Conservation (phyloP, 2,329 filamentous ascomycete species). For the Aspergillus spinulosporus region DNA sequence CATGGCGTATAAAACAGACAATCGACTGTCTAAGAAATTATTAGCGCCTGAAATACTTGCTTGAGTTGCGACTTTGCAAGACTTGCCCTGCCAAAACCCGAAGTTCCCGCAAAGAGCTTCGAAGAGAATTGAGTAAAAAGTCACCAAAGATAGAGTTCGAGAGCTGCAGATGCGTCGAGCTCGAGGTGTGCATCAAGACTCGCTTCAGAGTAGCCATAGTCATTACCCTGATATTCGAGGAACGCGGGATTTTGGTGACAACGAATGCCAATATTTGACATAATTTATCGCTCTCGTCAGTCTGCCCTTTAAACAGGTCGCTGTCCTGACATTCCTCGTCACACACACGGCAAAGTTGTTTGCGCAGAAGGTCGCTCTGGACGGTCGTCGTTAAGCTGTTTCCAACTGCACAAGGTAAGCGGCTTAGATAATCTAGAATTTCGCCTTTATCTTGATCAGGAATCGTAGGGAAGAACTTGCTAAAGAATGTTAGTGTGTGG, state of each 20-base stretch:
- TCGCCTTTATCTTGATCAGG: constrained; percentile 54
- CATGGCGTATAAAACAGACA: constrained; percentile 62
- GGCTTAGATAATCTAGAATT: constrained; percentile 57
- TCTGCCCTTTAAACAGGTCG: constrained; percentile 16
- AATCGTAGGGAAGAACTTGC: constrained; percentile 49
- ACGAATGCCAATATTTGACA: constrained; percentile 48
- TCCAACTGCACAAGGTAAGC: constrained; percentile 58
- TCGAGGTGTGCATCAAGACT: constrained; percentile 66
- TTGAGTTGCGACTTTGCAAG: not conserved
- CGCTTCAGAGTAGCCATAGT: constrained; percentile 72
- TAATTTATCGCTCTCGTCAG: constrained; percentile 33
- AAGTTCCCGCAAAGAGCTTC: constrained; percentile 81
- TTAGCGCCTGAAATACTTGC: constrained; percentile 8
- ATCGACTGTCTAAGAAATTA: constrained; percentile 57
- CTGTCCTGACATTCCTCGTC: constrained; percentile 32
- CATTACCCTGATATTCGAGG: constrained; percentile 64
- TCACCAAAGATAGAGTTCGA: constrained; percentile 68
- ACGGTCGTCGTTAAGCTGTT: constrained; percentile 43
- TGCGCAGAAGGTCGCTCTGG: constrained; percentile 24
- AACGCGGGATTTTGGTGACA: constrained; percentile 45
- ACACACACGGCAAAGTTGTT: constrained; percentile 40
- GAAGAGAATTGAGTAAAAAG: constrained; percentile 77
- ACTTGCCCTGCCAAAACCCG: constrained; percentile 72
- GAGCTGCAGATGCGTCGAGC: constrained; percentile 63
- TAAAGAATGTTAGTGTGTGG: constrained; percentile 23